Base-by-base conservation (phyloP, 2,329 filamentous ascomycete genomes). In the Hypomyces rosellus region DNA sequence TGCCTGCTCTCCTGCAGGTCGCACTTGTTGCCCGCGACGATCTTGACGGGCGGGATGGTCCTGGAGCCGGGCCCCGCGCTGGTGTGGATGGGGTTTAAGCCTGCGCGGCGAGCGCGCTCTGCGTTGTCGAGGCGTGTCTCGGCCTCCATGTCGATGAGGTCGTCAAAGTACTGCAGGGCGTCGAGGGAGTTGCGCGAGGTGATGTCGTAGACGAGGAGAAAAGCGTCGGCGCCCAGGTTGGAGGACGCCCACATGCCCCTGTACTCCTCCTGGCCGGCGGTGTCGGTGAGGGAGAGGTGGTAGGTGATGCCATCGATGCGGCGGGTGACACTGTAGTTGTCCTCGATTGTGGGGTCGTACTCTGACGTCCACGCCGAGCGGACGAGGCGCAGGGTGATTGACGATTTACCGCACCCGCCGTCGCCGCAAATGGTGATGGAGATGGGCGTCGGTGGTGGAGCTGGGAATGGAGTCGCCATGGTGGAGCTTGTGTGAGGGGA, bases 181-280 rank as follows among this genome's bases (percentile, higher is more conserved):
- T 86, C 77, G 56, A 93, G 79, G 39, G 82, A 86, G 61, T 81
- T 75, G 52, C 70, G 66, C 40, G 80, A 81, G 1, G 88, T 93
- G 69, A 93, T 92, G 71, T 93, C 88, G 77, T 93, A 93, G 59
- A 93, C 88, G 60, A 93, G 79, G 18, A 93, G 76, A 71, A 92
- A 93, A 55, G 88, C 88, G 65, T 93, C 88, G 54, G 86, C 85
- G 64, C 81, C 78, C 14, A 92, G 80, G 66, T 91, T 92, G 20
- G 84, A 84, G 34, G 82, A 78, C 1, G 86, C 87, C 88, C 88
- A 93, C 75, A 93, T 88, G 59, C 86, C 85, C 58, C 88, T 85
- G 72, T 93, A 93, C 71, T 93, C 88, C 70, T 93, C 88, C 67
- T 93, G 88, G n/a, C 88, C 88, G 22, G 88, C 88, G 1, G 88